Evolutionary conservation across 2,329 filamentous ascomycete species (phyloP).

Genomic region (Calonectria crousiana): DNA sequence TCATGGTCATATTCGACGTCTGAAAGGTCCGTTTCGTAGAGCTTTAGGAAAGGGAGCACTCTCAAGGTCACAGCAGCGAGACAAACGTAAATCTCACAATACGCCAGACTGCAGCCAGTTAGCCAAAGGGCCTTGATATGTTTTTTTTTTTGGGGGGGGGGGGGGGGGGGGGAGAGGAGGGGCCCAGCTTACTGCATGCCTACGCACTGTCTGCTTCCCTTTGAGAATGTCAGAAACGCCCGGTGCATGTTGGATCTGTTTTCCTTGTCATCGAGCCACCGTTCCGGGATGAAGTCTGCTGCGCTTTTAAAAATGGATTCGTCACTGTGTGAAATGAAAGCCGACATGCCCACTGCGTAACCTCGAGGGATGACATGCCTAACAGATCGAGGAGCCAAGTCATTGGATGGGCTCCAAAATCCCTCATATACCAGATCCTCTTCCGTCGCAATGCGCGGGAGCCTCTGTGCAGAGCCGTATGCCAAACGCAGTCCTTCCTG

Average conservation of each 20-base stretch:
- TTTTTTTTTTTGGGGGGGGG: too few species aligned
- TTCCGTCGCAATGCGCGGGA: background rate
- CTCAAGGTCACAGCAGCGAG: background rate
- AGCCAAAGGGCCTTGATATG: background rate
- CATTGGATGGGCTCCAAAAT: background rate
- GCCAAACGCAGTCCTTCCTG: background rate
- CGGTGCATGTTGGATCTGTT: background rate
- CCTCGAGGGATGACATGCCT: background rate
- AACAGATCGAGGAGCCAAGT: background rate
- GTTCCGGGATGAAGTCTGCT: background rate
- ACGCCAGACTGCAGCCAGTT: background rate
- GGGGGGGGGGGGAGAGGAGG: too few species aligned
- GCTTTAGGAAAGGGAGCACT: background rate
- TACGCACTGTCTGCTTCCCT: background rate
- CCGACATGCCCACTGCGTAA: background rate
- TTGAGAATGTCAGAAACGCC: background rate
- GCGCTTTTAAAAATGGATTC: background rate
- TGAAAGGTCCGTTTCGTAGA: background rate
- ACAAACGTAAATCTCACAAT: background rate
- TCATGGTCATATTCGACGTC: background rate
- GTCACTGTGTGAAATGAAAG: background rate
- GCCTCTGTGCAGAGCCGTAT: background rate
- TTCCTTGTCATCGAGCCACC: background rate
- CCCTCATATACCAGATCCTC: background rate
- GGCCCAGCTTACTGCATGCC: background rate